A percentile compares a stretch with the other conserved stretches of the same genome.
Evolutionary conservation across 495 filamentous ascomycete species (phyloP).

Genomic region (Parmelia sp.): DNA sequence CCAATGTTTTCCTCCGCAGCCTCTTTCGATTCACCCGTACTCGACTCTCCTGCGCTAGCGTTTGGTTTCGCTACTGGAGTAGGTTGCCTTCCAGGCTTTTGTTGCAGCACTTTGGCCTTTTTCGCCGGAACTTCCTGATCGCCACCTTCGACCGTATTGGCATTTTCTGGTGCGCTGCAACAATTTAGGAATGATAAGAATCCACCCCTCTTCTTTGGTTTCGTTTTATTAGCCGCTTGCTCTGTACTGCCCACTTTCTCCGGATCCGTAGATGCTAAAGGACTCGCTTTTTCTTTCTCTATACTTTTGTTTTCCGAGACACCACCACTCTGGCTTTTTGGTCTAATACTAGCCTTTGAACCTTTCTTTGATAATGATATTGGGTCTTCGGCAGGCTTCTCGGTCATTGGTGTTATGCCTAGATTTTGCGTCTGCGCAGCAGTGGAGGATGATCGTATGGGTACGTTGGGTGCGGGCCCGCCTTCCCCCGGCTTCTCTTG

Average conservation of each 20-base stretch:
- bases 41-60: slow-evolving; percentile 43
- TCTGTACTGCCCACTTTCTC: slow-evolving; percentile 24
- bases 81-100: slow-evolving; percentile 48
- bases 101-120: slow-evolving; percentile 52
- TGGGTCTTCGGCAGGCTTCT: slow-evolving; percentile 56
- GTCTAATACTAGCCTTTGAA: slow-evolving; percentile 65
- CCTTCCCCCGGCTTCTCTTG: slow-evolving; percentile 12
- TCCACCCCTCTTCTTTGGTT: slow-evolving; percentile 58
- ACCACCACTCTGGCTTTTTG: slow-evolving; percentile 61
- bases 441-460: slow-evolving; percentile 65
- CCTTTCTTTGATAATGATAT: slow-evolving; percentile 52
- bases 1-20: slow-evolving; percentile 49
- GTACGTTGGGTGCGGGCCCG: slow-evolving; percentile 39
- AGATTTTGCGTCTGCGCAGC: slow-evolving; percentile 48
- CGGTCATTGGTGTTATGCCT: slow-evolving; percentile 57
- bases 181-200: slow-evolving; percentile 73
- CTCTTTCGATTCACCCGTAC: slow-evolving; percentile 52
- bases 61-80: slow-evolving; percentile 47
- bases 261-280: slow-evolving; percentile 31
- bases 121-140: slow-evolving; percentile 60
- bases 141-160: slow-evolving; percentile 54
- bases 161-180: slow-evolving; percentile 62
- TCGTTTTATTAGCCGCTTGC: slow-evolving; percentile 32
- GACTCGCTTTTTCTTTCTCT: slow-evolving; percentile 37
- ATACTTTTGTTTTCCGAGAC: slow-evolving; percentile 56